These are phyloP conservation scores for Apophysomyces variabilis DNA, from an alignment of 371 early-diverging fungal species.

Conservation along the genomic window DNA sequence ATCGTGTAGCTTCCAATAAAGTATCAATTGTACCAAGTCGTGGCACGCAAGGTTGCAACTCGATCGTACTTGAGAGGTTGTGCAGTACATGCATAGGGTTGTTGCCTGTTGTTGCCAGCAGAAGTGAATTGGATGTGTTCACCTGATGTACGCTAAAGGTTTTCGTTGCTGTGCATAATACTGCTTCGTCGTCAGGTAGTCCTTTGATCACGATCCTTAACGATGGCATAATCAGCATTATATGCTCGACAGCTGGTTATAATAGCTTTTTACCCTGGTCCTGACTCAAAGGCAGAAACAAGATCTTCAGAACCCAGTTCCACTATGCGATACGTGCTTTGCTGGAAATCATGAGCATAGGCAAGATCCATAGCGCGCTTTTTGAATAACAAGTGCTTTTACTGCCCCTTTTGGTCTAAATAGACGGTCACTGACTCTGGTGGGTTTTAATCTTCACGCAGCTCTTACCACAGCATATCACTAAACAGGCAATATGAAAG, in stretches of 20 bases:
- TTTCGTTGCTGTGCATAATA: constrained; percentile 53
- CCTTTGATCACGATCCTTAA: constrained; percentile 51
- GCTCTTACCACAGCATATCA: neutral
- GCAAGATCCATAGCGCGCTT: neutral
- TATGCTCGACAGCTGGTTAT: neutral
- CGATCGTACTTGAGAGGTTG: constrained; percentile 45
- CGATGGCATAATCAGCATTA: neutral
- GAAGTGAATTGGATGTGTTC: constrained; percentile 59
- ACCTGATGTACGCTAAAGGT: constrained; percentile 57
- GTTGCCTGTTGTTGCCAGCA: constrained; percentile 29
- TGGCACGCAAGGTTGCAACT: constrained; percentile 48
- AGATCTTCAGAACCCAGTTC: neutral
- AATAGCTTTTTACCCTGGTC: neutral
- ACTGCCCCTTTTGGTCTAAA: neutral
- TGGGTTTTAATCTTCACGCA: too few species aligned
- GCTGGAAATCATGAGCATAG: neutral
- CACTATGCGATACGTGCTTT: constrained; percentile 1
- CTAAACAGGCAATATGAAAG: constrained; percentile 35
- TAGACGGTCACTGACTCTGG: too few species aligned
- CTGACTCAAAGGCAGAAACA: neutral
- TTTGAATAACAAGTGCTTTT: too few species aligned
- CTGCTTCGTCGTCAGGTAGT: constrained; percentile 57
- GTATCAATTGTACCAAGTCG: constrained; percentile 41
- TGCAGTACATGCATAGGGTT: constrained; percentile 31
- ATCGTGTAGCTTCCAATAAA: constrained; percentile 35